A percentile compares a stretch with the other conserved stretches of the same genome.
Evolutionary conservation across 2,329 filamentous ascomycete genomes (phyloP).

Genomic region (Hypoxylon sp.): DNA sequence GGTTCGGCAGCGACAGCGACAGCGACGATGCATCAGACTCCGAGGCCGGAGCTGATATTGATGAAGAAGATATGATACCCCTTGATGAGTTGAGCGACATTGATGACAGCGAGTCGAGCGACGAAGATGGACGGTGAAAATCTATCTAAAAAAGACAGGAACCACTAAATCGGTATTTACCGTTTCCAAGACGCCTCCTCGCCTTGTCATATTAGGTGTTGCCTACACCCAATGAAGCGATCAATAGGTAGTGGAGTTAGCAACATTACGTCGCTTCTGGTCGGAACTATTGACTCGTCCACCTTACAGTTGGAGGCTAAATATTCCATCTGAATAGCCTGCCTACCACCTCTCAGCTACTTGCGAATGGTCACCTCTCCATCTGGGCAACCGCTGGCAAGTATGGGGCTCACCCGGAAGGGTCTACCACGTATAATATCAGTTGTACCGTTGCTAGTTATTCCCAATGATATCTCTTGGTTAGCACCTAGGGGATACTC

Average conservation of each 20-base stretch:
- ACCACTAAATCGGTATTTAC: constrained; percentile 51
- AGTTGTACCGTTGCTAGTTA: neutral
- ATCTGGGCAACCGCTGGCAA: neutral
- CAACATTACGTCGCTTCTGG: neutral
- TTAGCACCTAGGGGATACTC: neutral
- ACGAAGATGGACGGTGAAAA: constrained; percentile 53
- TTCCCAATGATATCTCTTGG: neutral
- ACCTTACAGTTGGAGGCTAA: neutral
- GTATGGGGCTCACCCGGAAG: neutral
- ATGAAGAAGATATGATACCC: constrained; percentile 61
- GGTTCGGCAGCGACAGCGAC: constrained; percentile 62
- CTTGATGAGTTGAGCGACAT: constrained; percentile 53
- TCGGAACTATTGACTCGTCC: neutral
- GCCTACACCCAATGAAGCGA: neutral
- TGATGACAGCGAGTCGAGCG: constrained; percentile 49
- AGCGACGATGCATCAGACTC: constrained; percentile 51
- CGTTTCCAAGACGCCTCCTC: neutral
- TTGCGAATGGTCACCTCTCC: neutral
- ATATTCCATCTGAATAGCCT: neutral
- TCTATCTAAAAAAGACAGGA: constrained; percentile 54
- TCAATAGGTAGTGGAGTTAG: neutral
- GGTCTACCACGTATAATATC: neutral
- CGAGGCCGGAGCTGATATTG: constrained; percentile 50
- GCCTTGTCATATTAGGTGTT: neutral
- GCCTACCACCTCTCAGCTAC: neutral